Evolutionary conservation across 2,329 filamentous ascomycete species (phyloP).

Genomic region (Coniella vitis): DNA sequence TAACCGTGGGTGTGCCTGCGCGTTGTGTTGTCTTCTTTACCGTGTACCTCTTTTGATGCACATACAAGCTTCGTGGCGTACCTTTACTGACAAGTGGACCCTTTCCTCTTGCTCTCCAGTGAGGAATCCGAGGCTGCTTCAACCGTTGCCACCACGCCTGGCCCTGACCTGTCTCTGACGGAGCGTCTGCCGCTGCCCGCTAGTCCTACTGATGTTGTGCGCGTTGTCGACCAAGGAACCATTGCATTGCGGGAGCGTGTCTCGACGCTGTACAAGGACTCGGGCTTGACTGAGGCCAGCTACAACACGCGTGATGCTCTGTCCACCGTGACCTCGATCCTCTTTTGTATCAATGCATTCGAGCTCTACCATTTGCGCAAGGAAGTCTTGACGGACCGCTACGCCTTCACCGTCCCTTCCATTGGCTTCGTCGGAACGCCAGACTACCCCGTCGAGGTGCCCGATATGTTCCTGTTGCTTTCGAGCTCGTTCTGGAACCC

Average conservation of each 20-base stretch:
- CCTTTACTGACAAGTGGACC: background rate
- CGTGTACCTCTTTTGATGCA: no score
- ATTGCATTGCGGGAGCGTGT: constrained; percentile 60
- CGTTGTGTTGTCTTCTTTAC: background rate
- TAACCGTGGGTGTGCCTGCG: constrained; percentile 5
- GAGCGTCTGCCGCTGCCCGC: constrained; percentile 67
- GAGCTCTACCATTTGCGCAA: constrained; percentile 65
- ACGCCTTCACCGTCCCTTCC: constrained; percentile 66
- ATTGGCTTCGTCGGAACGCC: constrained; percentile 47
- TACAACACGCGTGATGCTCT: constrained; percentile 61
- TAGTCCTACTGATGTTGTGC: constrained; percentile 70
- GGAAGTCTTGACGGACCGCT: constrained; percentile 64
- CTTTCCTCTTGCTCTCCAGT: constrained; percentile 19
- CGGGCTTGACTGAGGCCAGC: constrained; percentile 59
- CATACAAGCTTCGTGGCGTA: no score
- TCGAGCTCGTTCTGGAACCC: constrained; percentile 79
- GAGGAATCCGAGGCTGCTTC: constrained; percentile 36
- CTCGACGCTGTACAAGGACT: constrained; percentile 55
- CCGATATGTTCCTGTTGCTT: constrained; percentile 74
- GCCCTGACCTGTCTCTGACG: constrained; percentile 46
- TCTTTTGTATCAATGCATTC: constrained; percentile 59
- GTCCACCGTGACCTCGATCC: constrained; percentile 66
- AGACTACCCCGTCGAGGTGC: constrained; percentile 59
- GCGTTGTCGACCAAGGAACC: constrained; percentile 67
- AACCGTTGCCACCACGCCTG: constrained; percentile 39